These are phyloP conservation scores for Aspergillus pseudoterreus DNA, from an alignment of 2,329 filamentous ascomycete species.

Conservation along the genomic window DNA sequence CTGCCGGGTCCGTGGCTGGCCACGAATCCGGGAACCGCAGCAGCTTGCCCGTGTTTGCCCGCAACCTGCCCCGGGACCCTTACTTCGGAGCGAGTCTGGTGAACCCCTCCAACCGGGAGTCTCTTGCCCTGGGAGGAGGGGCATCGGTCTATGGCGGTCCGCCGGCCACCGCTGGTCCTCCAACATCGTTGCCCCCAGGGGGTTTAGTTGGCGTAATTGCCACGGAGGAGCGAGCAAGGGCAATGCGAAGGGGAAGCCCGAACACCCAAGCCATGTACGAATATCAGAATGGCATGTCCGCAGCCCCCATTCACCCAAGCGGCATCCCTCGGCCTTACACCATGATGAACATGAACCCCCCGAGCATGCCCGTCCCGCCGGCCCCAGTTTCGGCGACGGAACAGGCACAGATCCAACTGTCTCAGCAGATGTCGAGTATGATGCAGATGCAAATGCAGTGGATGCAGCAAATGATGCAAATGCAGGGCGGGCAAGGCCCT, in stretches of 20 bases:
- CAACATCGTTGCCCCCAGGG: conserved; percentile 58
- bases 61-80: conserved; percentile 77
- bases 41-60: conserved; percentile 74
- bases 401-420: conserved; percentile 75
- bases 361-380: conserved; percentile 17
- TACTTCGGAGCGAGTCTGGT: conserved; percentile 77
- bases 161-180: conserved; percentile 27
- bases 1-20: conserved; percentile 55
- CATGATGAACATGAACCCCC: conserved; percentile 28
- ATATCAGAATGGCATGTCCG: conserved; percentile 28
- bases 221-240: conserved; percentile 73
- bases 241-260: conserved; percentile 74
- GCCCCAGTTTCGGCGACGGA: conserved; percentile 56
- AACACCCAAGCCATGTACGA: conserved; percentile 55
- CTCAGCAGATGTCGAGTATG: conserved; percentile 78
- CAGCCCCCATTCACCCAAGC: conserved; percentile 21
- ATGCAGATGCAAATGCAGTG: conserved; percentile 96
- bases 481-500: conserved; percentile 54
- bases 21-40: conserved; percentile 40
- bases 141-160: conserved; percentile 39
- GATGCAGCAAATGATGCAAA: conserved; percentile 65
- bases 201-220: conserved; percentile 87
- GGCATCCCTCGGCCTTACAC: conserved; percentile 37
- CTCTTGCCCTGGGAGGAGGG: conserved; percentile 65
- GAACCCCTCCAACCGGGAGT: conserved; percentile 68